phyloP scores from a whole-genome alignment of 768 basidiomycete species.

The Tricholoma furcatifolium region DNA sequence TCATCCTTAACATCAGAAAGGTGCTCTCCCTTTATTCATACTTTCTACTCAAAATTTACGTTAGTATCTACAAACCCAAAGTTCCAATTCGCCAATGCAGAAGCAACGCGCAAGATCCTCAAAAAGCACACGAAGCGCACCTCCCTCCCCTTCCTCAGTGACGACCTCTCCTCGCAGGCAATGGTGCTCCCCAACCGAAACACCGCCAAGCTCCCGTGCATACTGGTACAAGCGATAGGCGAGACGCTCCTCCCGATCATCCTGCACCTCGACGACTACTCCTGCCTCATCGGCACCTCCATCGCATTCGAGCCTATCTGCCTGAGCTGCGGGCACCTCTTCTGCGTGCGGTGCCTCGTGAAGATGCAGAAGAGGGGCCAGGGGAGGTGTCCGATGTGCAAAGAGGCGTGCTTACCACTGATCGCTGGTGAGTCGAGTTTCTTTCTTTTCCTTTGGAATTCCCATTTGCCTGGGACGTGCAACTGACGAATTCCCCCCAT shows the following conservation, averaged over 20 bases:
- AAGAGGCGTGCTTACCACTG: conserved; percentile 74
- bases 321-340: conserved; percentile 76
- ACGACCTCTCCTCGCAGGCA: conserved; percentile 18
- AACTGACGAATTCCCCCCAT: no score
- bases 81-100: conserved; percentile 83
- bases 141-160: conserved; percentile 61
- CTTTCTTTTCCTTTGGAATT: not conserved
- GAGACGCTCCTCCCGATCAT: conserved; percentile 80
- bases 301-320: conserved; percentile 94
- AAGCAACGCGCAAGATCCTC: conserved; percentile 89
- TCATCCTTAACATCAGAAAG: conserved; percentile 82
- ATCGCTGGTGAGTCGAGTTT: conserved; percentile 57
- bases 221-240: conserved; percentile 78
- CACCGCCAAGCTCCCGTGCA: conserved; percentile 27
- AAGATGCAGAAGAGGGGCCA: conserved; percentile 88
- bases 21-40: conserved; percentile 29
- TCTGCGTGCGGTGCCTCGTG: conserved; percentile 78
- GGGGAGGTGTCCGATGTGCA: conserved; percentile 81
- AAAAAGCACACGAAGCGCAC: conserved; percentile 95
- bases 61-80: no score
- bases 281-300: conserved; percentile 83
- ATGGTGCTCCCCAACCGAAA: conserved; percentile 15
- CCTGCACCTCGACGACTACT: conserved; percentile 80
- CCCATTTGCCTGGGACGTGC: no score
- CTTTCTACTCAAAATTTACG: not conserved